phyloP scores from a whole-genome alignment of 2,329 filamentous ascomycete species.

The Fusarium gaditjirri region DNA sequence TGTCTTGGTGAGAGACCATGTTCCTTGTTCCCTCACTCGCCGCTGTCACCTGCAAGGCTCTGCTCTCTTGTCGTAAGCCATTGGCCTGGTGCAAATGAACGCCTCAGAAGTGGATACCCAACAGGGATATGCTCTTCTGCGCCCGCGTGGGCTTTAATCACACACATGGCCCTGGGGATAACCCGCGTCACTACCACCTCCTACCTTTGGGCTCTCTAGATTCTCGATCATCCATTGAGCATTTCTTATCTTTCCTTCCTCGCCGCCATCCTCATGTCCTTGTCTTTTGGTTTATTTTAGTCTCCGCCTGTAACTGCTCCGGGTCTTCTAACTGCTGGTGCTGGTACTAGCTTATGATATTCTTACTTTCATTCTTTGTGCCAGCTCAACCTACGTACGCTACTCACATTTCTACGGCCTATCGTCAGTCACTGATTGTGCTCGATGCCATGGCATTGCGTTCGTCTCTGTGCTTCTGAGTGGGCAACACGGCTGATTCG shows the following conservation, averaged over 20 bases:
- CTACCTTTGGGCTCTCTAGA: slow-evolving; percentile 33
- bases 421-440: slow-evolving; percentile 14
- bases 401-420: slow-evolving; percentile 12
- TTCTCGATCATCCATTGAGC: slow-evolving; percentile 23
- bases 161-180: slow-evolving; percentile 30
- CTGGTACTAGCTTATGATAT: slow-evolving; percentile 39
- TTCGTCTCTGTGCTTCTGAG: slow-evolving; percentile 26
- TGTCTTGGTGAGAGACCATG: slow-evolving; percentile 25
- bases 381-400: slow-evolving; percentile 2
- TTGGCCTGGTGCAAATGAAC: slow-evolving; percentile 38
- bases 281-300: slow-evolving; percentile 28
- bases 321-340: slow-evolving; percentile 33
- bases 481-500: slow-evolving; percentile 26
- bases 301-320: slow-evolving; percentile 32
- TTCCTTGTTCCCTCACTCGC: slow-evolving; percentile 25
- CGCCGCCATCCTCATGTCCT: slow-evolving; percentile 12
- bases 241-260: slow-evolving; percentile 31
- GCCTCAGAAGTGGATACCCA: slow-evolving; percentile 41
- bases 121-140: slow-evolving; percentile 39
- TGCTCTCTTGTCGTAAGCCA: slow-evolving; percentile 31
- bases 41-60: slow-evolving; percentile 40
- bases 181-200: slow-evolving; percentile 32
- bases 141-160: slow-evolving; percentile 43
- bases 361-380: slow-evolving; percentile 8
- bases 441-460: slow-evolving; percentile 38